Evolutionary conservation across 106 monocot genomes (phyloP).

Genomic region (Ottelia alismoides): DNA sequence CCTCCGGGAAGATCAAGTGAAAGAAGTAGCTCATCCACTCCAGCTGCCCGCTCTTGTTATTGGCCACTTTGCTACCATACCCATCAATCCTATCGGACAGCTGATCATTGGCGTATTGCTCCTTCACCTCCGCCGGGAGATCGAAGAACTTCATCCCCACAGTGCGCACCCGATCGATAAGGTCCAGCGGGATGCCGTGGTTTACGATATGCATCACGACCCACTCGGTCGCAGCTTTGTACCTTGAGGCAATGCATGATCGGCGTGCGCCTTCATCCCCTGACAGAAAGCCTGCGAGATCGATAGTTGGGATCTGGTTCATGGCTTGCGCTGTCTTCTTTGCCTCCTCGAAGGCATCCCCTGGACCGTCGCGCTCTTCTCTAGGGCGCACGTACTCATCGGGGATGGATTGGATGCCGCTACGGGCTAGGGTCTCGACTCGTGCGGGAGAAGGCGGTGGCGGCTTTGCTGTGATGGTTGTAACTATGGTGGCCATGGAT

Average conservation of each 20-base stretch:
- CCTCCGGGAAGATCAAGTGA: slow-evolving; percentile 59
- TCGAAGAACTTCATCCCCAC: slow-evolving; percentile 58
- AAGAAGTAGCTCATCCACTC: slow-evolving; percentile 98
- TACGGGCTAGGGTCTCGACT: slow-evolving; percentile 46
- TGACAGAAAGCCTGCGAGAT: slow-evolving; percentile 33
- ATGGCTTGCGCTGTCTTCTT: slow-evolving; percentile 9
- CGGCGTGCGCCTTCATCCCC: slow-evolving; percentile 2
- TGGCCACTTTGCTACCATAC: slow-evolving; percentile 84
- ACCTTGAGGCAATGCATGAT: slow-evolving; percentile 40
- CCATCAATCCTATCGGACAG: slow-evolving; percentile 54
- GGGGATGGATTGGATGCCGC: slow-evolving; percentile 35
- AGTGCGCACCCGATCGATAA: slow-evolving; percentile 32
- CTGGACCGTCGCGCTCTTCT: slow-evolving; percentile 38
- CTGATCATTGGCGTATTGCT: slow-evolving; percentile 75
- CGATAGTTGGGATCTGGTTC: slow-evolving; percentile 57
- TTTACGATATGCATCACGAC: slow-evolving; percentile 76
- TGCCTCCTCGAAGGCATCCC: slow-evolving; percentile 45
- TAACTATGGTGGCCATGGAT: background rate
- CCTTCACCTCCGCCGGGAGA: slow-evolving; percentile 65
- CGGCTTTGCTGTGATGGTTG: background rate
- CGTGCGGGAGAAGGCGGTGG: slow-evolving; percentile 2
- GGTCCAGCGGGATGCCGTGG: slow-evolving; percentile 47
- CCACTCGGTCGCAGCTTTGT: slow-evolving; percentile 53
- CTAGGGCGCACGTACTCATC: slow-evolving; percentile 53
- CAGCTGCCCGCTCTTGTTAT: slow-evolving; percentile 46